phyloP scores from a whole-genome alignment of 129 eudicot genomes.

The Saposhnikovia divaricata region DNA sequence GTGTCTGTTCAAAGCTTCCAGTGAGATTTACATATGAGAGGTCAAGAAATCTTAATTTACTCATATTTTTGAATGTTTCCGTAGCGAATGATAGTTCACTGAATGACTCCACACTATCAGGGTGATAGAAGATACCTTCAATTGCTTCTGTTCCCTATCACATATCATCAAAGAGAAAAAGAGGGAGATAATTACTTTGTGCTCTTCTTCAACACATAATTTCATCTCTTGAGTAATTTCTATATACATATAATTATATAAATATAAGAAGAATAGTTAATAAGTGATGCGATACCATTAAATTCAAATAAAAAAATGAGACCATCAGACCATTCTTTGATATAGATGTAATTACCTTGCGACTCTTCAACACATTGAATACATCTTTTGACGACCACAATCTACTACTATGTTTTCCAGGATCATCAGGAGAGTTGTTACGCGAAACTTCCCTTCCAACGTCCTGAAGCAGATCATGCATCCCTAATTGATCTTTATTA shows the following conservation, averaged over 20 bases:
- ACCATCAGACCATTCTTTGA: neutral
- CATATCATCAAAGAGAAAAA: neutral
- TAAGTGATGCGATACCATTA: neutral
- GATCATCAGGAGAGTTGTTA: neutral
- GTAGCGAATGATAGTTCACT: neutral
- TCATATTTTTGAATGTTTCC: neutral
- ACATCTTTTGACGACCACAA: slow-evolving; percentile 8
- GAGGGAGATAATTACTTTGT: neutral
- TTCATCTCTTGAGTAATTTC: neutral
- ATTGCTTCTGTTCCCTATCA: neutral
- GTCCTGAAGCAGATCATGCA: slow-evolving; percentile 18
- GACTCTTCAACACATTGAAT: neutral
- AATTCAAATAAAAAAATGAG: neutral
- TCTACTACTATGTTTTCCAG: slow-evolving; percentile 1
- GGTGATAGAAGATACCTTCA: neutral
- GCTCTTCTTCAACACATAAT: neutral
- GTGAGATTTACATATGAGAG: neutral
- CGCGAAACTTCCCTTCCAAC: slow-evolving; percentile 13
- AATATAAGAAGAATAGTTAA: neutral
- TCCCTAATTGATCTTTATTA: neutral
- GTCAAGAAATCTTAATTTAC: neutral
- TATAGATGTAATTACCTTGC: slow-evolving; percentile 3
- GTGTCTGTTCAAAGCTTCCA: neutral
- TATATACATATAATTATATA: too few relatives aligned
- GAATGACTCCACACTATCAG: neutral